Evolutionary conservation across 192 early-diverging fungal genomes (phyloP).

Genomic region (Funneliformis geosporum): DNA sequence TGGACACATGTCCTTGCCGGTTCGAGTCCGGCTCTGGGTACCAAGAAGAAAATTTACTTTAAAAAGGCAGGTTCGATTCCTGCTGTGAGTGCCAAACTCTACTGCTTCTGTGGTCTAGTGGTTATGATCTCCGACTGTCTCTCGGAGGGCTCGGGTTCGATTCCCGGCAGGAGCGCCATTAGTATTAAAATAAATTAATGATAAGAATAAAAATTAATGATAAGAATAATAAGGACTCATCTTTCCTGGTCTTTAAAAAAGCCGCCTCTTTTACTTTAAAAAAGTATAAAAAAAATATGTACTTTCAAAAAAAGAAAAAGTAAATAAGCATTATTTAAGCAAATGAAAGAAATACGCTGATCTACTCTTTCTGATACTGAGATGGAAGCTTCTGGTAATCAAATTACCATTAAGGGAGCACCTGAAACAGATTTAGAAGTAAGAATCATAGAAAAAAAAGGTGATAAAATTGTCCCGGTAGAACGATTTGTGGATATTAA

Average conservation of each 20-base stretch:
- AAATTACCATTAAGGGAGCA: too few relatives aligned
- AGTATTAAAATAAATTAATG: constrained; percentile 24
- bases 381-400: too few relatives aligned
- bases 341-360: too few relatives aligned
- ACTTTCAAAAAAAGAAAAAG: constrained; percentile 31
- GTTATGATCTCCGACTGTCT: constrained; percentile 16
- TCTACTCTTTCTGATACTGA: too few relatives aligned
- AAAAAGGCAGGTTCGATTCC: too few relatives aligned
- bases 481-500: too few relatives aligned
- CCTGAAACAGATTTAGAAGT: too few relatives aligned
- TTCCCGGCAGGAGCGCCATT: constrained; percentile 26
- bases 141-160: constrained; percentile 15
- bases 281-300: constrained; percentile 30
- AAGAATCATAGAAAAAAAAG: too few relatives aligned
- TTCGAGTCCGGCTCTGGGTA: constrained; percentile 28
- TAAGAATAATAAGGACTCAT: background rate
- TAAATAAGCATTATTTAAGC: too few relatives aligned
- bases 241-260: constrained; percentile 23
- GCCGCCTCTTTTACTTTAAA: constrained; percentile 13
- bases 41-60: too few relatives aligned
- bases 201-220: constrained; percentile 30
- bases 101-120: constrained; percentile 24
- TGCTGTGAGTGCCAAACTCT: too few relatives aligned
- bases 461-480: too few relatives aligned
- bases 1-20: background rate